Conservation (phyloP, 1,139 yeast species). For the Torulaspora pretoriensis region DNA sequence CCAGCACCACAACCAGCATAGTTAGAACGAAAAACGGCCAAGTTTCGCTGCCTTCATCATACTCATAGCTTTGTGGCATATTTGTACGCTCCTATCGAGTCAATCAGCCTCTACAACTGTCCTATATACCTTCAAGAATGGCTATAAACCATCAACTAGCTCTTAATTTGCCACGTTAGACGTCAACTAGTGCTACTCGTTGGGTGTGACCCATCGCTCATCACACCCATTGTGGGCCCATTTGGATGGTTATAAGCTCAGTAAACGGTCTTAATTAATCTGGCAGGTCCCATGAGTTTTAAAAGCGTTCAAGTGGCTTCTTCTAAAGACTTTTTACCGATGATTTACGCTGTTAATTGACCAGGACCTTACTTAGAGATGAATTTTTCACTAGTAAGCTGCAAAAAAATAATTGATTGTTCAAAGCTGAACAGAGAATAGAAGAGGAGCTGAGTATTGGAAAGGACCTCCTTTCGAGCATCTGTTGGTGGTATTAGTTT, state of each 20-base stretch:
- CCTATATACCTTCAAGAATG: not conserved
- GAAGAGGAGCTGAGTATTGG: not conserved
- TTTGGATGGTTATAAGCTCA: not conserved
- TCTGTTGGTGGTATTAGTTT: not conserved
- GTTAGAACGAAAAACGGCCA: conserved; percentile 95
- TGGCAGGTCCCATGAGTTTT: too few species aligned
- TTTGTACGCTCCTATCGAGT: not conserved
- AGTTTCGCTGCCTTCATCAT: conserved; percentile 88
- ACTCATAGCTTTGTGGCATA: conserved; percentile 47
- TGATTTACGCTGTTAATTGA: not conserved
- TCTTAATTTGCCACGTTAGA: not conserved
- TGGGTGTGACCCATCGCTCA: not conserved
- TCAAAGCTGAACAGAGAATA: not conserved
- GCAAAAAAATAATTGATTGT: not conserved
- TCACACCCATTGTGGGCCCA: not conserved
- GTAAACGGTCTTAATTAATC: too few species aligned
- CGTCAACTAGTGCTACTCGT: not conserved
- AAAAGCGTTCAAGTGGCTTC: not conserved
- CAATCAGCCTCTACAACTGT: not conserved
- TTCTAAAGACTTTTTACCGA: not conserved
- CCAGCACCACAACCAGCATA: conserved; percentile 55
- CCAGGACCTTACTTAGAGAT: not conserved
- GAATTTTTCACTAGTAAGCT: conserved; percentile 1
- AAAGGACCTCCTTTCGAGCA: not conserved
- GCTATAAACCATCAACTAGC: not conserved